Percentiles rank a stretch among this genome's conserved stretches.
phyloP scores from a whole-genome alignment of 805 yeast species.

The Jamesozyma jinghongensis region DNA sequence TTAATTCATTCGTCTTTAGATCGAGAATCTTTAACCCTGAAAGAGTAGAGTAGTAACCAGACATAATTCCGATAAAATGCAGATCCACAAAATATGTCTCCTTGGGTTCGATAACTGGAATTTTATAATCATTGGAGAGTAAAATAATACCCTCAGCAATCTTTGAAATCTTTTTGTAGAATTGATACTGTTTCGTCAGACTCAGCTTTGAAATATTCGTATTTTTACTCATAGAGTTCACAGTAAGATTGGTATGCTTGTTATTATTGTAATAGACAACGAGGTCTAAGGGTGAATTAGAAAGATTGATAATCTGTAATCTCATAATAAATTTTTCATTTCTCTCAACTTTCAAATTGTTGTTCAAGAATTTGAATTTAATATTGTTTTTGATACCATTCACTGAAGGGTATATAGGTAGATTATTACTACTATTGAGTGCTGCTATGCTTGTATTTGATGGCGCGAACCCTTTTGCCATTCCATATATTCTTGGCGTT shows the following conservation, averaged over 20 bases:
- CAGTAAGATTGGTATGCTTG: constrained; percentile 1
- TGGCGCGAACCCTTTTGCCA: constrained; percentile 2
- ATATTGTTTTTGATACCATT: constrained; percentile 18
- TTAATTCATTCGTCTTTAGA: constrained; percentile 21
- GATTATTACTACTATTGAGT: neutral
- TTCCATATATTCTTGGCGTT: constrained; percentile 14
- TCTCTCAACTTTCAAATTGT: constrained; percentile 12
- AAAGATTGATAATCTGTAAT: constrained; percentile 24
- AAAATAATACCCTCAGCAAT: constrained; percentile 25
- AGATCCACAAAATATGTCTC: constrained; percentile 24
- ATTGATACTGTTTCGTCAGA: constrained; percentile 18
- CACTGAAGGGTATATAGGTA: constrained; percentile 15
- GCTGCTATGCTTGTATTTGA: neutral
- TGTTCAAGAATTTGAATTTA: constrained; percentile 22
- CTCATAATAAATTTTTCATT: constrained; percentile 21
- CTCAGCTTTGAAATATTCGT: constrained; percentile 4
- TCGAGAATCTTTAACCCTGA: constrained; percentile 28
- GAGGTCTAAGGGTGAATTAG: constrained; percentile 20
- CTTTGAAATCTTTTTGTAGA: constrained; percentile 17
- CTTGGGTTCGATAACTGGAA: constrained; percentile 22
- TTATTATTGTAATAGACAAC: constrained; percentile 24
- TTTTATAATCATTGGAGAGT: constrained; percentile 27
- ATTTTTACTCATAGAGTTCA: neutral
- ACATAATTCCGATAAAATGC: constrained; percentile 23
- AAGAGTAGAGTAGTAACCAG: constrained; percentile 25